Evolutionary conservation across 371 early-diverging fungal genomes (phyloP).

Genomic region (Haplosporangium sp.): DNA sequence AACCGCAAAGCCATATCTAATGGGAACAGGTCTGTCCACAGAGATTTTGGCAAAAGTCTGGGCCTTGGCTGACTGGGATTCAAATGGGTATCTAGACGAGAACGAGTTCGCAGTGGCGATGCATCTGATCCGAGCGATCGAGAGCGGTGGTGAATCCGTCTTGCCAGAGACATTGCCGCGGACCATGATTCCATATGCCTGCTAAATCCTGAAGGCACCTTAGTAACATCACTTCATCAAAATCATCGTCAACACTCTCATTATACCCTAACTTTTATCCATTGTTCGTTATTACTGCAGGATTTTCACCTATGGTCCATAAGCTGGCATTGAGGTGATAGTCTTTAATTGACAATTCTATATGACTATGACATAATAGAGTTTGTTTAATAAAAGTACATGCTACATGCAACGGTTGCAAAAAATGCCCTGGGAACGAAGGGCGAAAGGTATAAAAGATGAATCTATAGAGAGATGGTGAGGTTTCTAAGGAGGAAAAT

Average conservation of each 20-base stretch:
- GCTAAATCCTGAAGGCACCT: neutral
- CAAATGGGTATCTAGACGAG: conserved; percentile 76
- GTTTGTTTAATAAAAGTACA: too few relatives aligned
- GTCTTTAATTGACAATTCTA: neutral
- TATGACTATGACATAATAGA: too few relatives aligned
- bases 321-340: neutral
- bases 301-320: neutral
- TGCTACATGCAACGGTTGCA: too few relatives aligned
- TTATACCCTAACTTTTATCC: conserved; percentile 5
- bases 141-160: conserved; percentile 59
- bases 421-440: too few relatives aligned
- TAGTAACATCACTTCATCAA: too few relatives aligned
- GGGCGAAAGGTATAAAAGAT: too few relatives aligned
- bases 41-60: conserved; percentile 74
- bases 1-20: conserved; percentile 66
- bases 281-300: too few relatives aligned
- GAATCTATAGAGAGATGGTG: too few relatives aligned
- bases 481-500: neutral
- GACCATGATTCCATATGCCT: conserved; percentile 58
- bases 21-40: conserved; percentile 69
- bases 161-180: conserved; percentile 65
- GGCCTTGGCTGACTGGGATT: conserved; percentile 76
- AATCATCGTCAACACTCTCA: neutral
- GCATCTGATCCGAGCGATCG: conserved; percentile 68
- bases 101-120: conserved; percentile 79